Conservation (phyloP, 305 asterid genomes). For the Solanum hybrid region DNA sequence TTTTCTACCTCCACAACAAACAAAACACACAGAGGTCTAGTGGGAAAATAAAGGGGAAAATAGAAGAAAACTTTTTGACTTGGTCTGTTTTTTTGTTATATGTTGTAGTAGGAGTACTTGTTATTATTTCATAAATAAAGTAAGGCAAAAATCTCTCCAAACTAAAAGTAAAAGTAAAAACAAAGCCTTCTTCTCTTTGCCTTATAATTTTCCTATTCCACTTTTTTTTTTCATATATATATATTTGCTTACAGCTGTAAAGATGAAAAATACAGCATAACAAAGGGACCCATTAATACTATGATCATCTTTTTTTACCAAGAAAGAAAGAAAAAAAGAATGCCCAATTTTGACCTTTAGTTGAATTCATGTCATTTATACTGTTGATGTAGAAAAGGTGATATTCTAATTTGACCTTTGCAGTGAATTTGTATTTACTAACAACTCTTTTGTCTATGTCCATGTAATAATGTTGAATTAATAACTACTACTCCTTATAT, state of each 20-base stretch:
- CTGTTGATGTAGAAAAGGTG: neutral
- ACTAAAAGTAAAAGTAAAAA: neutral
- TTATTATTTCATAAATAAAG: slow-evolving; percentile 3
- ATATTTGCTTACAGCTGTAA: slow-evolving; percentile 20
- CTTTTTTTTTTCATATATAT: no score
- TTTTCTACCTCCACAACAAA: neutral
- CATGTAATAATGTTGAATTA: neutral
- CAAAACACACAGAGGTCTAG: neutral
- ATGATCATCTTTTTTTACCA: neutral
- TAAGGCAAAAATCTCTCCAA: neutral
- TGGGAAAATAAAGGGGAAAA: neutral
- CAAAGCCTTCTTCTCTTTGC: slow-evolving; percentile 1
- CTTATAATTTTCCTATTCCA: neutral
- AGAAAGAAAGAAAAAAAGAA: neutral
- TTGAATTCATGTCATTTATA: neutral
- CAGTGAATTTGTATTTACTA: neutral
- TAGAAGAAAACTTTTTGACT: neutral
- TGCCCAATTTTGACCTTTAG: neutral
- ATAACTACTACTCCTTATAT: neutral
- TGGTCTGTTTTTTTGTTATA: neutral
- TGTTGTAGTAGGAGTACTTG: neutral
- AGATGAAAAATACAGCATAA: slow-evolving; percentile 19
- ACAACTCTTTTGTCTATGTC: neutral
- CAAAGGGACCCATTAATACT: slow-evolving; percentile 7
- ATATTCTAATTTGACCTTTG: slow-evolving; percentile 3